phyloP scores from a whole-genome alignment of 73 alveolate species.

The Tetrahymena malaccensis region DNA sequence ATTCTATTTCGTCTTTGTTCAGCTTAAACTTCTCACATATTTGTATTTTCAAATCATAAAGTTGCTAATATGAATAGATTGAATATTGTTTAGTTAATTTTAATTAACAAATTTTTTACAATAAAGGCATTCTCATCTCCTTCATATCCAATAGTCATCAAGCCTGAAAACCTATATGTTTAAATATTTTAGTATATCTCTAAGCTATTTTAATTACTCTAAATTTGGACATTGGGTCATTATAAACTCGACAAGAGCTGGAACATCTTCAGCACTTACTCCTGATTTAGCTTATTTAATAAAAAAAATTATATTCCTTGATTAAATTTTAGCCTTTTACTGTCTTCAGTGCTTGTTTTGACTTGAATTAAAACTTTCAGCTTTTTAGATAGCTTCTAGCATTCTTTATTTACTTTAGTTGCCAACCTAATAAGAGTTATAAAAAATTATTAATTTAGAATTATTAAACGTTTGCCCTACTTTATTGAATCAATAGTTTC shows the following conservation, averaged over 20 bases:
- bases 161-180: slow-evolving; percentile 42
- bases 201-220: slow-evolving; percentile 5
- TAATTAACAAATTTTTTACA: not conserved
- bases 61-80: not conserved
- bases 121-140: slow-evolving; percentile 70
- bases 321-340: no score
- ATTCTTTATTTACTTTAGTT: slow-evolving; percentile 62
- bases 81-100: not conserved
- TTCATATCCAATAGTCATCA: slow-evolving; percentile 88
- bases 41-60: slow-evolving; percentile 56
- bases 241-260: slow-evolving; percentile 47
- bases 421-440: slow-evolving; percentile 50
- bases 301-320: no score
- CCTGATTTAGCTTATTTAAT: slow-evolving; percentile 61
- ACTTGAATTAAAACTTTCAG: slow-evolving; percentile 70
- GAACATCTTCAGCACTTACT: slow-evolving; percentile 46
- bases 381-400: slow-evolving; percentile 46
- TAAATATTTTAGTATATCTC: not conserved
- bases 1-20: slow-evolving; percentile 49
- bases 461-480: not conserved
- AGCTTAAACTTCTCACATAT: slow-evolving; percentile 57
- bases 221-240: slow-evolving; percentile 54
- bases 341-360: slow-evolving; percentile 59
- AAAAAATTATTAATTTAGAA: not conserved
- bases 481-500: slow-evolving; percentile 76